Conservation (phyloP, 176 grass and related monocot genomes). For the Rhynchospora pubera region DNA sequence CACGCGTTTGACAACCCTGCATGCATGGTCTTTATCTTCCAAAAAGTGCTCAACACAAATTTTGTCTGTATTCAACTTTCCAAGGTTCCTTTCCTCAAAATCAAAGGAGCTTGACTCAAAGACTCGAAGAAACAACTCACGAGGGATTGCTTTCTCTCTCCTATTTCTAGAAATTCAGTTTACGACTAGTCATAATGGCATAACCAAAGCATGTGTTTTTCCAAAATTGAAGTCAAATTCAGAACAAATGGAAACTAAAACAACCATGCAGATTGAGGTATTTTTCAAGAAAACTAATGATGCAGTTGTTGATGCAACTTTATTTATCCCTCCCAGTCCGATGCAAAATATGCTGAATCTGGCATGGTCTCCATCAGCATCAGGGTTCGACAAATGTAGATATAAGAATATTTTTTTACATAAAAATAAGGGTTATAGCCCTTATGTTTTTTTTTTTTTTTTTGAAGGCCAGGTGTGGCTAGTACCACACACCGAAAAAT, state of each 20-base stretch:
- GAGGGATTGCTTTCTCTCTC: not conserved
- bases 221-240: not conserved
- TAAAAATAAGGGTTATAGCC: no score
- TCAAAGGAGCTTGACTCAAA: not conserved
- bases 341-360: no score
- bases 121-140: no score
- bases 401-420: no score
- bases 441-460: no score
- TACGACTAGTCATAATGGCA: not conserved
- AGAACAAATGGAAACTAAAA: not conserved
- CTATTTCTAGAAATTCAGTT: not conserved
- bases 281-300: not conserved
- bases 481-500: no score
- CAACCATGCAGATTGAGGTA: not conserved
- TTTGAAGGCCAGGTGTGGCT: no score
- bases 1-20: no score
- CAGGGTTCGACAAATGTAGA: no score
- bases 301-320: not conserved
- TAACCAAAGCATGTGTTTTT: not conserved
- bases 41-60: not conserved
- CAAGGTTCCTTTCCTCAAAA: not conserved
- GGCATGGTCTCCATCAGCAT: no score
- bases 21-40: not conserved
- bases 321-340: no score
- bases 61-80: not conserved